Conservation (phyloP, 345 rosid genomes). For the Chamaenerion angustifolium region DNA sequence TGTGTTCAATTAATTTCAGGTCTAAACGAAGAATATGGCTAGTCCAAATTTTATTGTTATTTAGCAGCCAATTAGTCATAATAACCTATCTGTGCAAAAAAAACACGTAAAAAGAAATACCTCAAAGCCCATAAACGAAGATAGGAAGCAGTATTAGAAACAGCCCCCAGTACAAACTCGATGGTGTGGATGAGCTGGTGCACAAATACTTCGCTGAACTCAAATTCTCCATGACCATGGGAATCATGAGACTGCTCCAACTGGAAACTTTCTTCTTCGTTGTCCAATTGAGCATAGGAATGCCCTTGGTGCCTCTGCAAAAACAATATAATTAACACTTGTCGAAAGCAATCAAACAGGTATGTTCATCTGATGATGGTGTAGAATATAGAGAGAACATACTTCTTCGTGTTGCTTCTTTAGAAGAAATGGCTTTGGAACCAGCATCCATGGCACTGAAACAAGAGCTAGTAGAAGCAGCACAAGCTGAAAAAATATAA, state of each 20-base stretch:
- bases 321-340: slow-evolving; percentile 12
- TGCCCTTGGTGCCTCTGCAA: slow-evolving; percentile 80
- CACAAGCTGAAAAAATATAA: slow-evolving; percentile 50
- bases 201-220: slow-evolving; percentile 91
- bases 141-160: slow-evolving; percentile 95
- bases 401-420: slow-evolving; percentile 77
- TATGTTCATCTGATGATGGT: slow-evolving; percentile 1
- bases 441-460: slow-evolving; percentile 91
- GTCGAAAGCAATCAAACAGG: background rate
- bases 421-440: slow-evolving; percentile 88
- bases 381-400: slow-evolving; percentile 11
- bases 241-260: slow-evolving; percentile 40
- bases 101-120: slow-evolving; percentile 18
- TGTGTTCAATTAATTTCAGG: too few species aligned
- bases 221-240: slow-evolving; percentile 77
- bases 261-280: slow-evolving; percentile 66
- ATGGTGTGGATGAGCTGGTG: slow-evolving; percentile 96
- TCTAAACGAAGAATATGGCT: too few species aligned
- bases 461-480: slow-evolving; percentile 71
- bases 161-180: slow-evolving; percentile 96
- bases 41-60: too few species aligned
- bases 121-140: slow-evolving; percentile 96
- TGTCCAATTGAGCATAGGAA: slow-evolving; percentile 41
- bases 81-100: background rate
- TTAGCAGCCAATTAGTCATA: background rate